Evolutionary conservation across 1,139 yeast genomes (phyloP), one percentile per base, ranked within the genome.

Genomic region (Ogataea hybrid): DNA sequence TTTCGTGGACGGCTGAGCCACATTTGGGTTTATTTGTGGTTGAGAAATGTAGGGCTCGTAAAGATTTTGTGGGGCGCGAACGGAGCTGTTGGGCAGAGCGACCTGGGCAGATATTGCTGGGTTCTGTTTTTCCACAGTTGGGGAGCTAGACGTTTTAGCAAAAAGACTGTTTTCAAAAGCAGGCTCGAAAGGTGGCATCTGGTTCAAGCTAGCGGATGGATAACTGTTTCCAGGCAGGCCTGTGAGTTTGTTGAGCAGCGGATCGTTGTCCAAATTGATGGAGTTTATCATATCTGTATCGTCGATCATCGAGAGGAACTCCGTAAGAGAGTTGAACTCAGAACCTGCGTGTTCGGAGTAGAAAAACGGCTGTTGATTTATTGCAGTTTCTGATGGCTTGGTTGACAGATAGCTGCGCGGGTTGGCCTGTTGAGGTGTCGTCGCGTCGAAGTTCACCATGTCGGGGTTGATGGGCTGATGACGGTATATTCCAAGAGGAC

Each of bases 281-380:
- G 80, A 75, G 51, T 73, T 74, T 14, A 77, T 79, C 52, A 77
- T 65, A 41, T 79, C 78, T 0, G 95, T 89, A 59, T 88, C 96
- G 57, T 89, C 96, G 39, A 90, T 79, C 88, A 90, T 87, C 3
- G 92, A 81, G 42, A 90, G 68, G 57, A 90, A 90, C 59, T 89
- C 97, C 51, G 88, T 89, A 51, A 90, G 70, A 0, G 96, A 88
- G 49, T 90, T 82, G 59, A 90, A 89, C 65, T 90, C 97, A 34
- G 94, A 83, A 3, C 95, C 96, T 0, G 95, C 96, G 62, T 88
- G 95, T 57, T 89, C 96, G 1, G 95, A 84, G 51, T 80, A 85
- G 64, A 88, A 88, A 43, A 84, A 77, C 0, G 95, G 89, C 50
- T 80, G 84, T 48, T 81, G 86, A 53, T 77, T 79, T 43, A 73